Base-by-base conservation (phyloP, 306 rosid species). In the Quercus berberidifolia region DNA sequence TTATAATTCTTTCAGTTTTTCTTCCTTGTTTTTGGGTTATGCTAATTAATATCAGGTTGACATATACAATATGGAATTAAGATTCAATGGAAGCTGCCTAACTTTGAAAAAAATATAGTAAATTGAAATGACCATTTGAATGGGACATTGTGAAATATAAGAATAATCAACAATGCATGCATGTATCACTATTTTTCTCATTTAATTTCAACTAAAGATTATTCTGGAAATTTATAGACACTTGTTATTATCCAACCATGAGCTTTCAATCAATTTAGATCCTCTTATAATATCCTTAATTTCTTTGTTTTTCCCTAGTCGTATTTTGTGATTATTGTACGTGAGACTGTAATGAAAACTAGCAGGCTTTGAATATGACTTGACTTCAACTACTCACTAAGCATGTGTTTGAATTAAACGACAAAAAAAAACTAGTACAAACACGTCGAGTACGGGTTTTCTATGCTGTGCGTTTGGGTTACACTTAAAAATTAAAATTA, bases 381-480 rank as follows among this genome's bases (percentile, higher is more conserved):
- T 2, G 46, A 0, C 3, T 41, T 7, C 46, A 41, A 41, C 46
- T 8, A 41, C 2, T 41, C 46, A 8, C 12, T 41, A 41, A 8
- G 46, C 46, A 8, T 8, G 46, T 7, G 11, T 41, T 41, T 41
- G 46, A 1, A 38, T 38, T 7, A 7, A 38, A 38, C 11, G 0
- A 7, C 11, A 0, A 7, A 7, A 2, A 41, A 38, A 38, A 38
- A 38, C 10, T 7, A 38, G 46, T 8, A 8, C 46, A 38, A 7
- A 8, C 46, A 38, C 11, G 3, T 38, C 10, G 0, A 7, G 43
- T 6, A 38, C 1, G 3, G 46, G 46, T 49, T 49, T 49, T 49
- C 0, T 10, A 49, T 12, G 17, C 1, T 49, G 0, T 12, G 17
- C 0, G 0, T 33, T 33, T 33, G 6, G 7, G 2, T 35, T 5